Conservation (phyloP, 352 stramenopile genomes). For the Phytopythium boreale region DNA sequence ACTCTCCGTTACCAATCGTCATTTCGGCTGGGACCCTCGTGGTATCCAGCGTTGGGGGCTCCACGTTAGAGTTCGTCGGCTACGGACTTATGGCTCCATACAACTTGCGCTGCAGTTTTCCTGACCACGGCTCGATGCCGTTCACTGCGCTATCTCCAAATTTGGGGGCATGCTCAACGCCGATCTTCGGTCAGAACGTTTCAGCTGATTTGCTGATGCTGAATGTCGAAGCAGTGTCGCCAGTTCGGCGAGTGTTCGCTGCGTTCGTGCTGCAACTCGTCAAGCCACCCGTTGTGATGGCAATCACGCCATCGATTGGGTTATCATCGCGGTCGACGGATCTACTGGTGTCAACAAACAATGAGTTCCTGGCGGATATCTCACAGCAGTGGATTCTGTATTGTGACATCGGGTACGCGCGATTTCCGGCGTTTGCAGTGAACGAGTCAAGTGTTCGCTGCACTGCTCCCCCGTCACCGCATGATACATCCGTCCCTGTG, state of each 20-base stretch:
- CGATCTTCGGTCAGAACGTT: conserved; percentile 5
- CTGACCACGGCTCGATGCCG: conserved; percentile 5
- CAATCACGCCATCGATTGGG: conserved; percentile 11
- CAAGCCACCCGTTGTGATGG: neutral
- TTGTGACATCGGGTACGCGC: conserved; percentile 26
- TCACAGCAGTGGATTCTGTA: conserved; percentile 10
- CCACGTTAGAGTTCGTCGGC: conserved; percentile 16
- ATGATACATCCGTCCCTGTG: neutral
- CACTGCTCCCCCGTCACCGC: conserved; percentile 13
- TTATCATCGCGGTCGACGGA: conserved; percentile 1
- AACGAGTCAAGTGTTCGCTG: conserved; percentile 26
- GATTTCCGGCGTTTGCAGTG: conserved; percentile 15
- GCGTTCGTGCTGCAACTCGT: conserved; percentile 8
- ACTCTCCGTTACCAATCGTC: conserved; percentile 23
- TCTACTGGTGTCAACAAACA: neutral
- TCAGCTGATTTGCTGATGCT: neutral
- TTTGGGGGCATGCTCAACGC: conserved; percentile 7
- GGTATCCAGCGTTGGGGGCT: conserved; percentile 14
- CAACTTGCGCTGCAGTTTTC: conserved; percentile 25
- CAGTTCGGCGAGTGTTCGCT: neutral
- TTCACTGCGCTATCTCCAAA: conserved; percentile 8
- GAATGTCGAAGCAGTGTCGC: neutral
- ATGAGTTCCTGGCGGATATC: neutral
- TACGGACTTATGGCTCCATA: conserved; percentile 19
- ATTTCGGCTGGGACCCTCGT: conserved; percentile 13